Evolutionary conservation across 495 filamentous ascomycete genomes (phyloP).

Genomic region (Penicilliopsis zonata): DNA sequence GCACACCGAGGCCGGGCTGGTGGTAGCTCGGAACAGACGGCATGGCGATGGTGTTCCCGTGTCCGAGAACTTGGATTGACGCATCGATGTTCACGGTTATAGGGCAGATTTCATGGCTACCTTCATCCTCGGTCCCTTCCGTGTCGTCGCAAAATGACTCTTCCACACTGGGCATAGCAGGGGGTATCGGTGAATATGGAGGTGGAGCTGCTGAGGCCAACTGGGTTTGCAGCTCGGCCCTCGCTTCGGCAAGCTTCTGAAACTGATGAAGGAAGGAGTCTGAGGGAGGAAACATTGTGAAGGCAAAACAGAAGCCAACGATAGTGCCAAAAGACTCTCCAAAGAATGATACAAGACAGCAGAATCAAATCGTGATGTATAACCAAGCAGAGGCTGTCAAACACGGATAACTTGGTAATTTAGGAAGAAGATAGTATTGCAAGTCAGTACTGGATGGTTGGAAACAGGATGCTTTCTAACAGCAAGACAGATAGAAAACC

Average conservation of each 20-base stretch:
- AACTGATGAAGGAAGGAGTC: constrained; percentile 13
- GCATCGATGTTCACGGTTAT: constrained; percentile 24
- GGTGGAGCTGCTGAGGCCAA: constrained; percentile 5
- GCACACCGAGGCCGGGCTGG: not conserved
- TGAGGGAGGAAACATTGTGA: constrained; percentile 12
- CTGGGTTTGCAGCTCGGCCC: constrained; percentile 4
- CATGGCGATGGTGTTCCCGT: constrained; percentile 20
- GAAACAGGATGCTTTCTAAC: too few species aligned
- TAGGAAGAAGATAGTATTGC: too few species aligned
- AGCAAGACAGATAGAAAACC: too few species aligned
- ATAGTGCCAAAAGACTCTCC: too few species aligned
- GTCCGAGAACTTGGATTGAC: constrained; percentile 22
- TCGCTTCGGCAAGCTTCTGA: constrained; percentile 12
- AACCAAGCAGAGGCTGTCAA: too few species aligned
- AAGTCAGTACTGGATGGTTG: too few species aligned
- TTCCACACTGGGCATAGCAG: constrained; percentile 1
- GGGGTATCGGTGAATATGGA: constrained; percentile 1
- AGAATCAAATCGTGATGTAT: too few species aligned
- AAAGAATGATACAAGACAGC: not conserved
- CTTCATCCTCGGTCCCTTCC: constrained; percentile 2
- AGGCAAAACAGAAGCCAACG: not conserved
- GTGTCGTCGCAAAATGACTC: constrained; percentile 5
- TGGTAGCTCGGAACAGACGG: constrained; percentile 6
- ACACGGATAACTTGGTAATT: too few species aligned
- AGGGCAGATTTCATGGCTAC: constrained; percentile 3